Base-by-base conservation (phyloP, 2,329 filamentous ascomycete species). In the Ophidiomyces ophidiicola region DNA sequence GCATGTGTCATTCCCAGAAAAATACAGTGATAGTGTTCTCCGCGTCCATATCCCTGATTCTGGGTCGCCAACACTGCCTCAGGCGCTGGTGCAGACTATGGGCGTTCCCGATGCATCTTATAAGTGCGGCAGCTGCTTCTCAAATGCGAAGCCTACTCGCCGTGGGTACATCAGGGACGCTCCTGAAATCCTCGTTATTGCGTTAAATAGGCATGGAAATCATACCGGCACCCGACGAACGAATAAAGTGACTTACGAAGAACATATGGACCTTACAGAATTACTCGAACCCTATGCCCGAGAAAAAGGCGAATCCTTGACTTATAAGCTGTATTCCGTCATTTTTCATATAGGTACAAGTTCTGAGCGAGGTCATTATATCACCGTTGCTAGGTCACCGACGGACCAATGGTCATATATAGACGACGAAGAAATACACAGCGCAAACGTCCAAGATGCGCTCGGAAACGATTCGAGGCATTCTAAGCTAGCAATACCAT, bases 181-280 rank as follows among this genome's bases (percentile, higher is more conserved):
- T 5, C 44, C 44, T 6, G 44, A 48, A 37, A 29, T 46, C 3
- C 44, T 48, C 14, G 11, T 44, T 31, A 39, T 46, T 19, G 33
- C 39, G n/a, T 26, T 48, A 18, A 37, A 44, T 10, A 25, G 46
- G 14, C 37, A 35, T 25, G 26, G 32, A 24, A 10, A 12, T 28
- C 12, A 15, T 4, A n/a, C 18, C 4, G n/a, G 11, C 11, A 19
- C 11, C 2, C 42, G 24, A 14, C 7, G 36, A 11, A 24, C 12
- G 3, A 31, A 12, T 3, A 39, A 42, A 15, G 8, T 48, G 8
- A 5, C 18, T 7, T 45, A 45, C 24, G n/a, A 34, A 5, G 43
- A 46, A 29, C 15, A 26, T 10, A 36, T 46, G 26, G 43, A 45
- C 14, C 32, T 47, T 7, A 48, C 46, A 8, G 14, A 23, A n/a